Evolutionary conservation across 768 basidiomycete species (phyloP).

Genomic region (Russula griseocarnosa): DNA sequence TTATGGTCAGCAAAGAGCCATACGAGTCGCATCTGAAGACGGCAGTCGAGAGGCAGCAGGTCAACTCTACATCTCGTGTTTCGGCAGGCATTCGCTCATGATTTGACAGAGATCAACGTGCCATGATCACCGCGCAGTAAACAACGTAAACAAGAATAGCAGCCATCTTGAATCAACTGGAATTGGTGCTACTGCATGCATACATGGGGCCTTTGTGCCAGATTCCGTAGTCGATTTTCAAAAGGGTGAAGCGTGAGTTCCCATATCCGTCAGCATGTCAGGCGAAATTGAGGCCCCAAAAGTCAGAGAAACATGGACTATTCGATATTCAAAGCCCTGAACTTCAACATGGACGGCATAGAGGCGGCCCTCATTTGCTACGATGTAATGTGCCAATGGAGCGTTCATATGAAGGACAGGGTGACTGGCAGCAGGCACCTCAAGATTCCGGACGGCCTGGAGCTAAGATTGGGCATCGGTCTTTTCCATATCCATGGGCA

Average conservation of each 20-base stretch:
- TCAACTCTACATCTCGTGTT: neutral
- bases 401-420: no score
- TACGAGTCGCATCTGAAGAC: constrained; percentile 1
- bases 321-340: no score
- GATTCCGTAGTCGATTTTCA: neutral
- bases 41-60: constrained; percentile 1
- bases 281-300: neutral
- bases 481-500: constrained; percentile 19
- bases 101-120: neutral
- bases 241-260: neutral
- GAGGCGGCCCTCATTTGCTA: no score
- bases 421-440: no score
- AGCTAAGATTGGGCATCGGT: neutral
- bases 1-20: neutral
- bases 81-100: neutral
- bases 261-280: neutral
- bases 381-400: no score
- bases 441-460: no score
- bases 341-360: no score
- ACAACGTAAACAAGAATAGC: no score
- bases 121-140: constrained; percentile 3
- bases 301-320: neutral
- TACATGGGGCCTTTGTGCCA: no score
- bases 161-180: no score
- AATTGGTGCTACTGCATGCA: no score